Percentiles rank a stretch among this genome's conserved stretches.
phyloP scores from a whole-genome alignment of 2,329 filamentous ascomycete genomes.

The Bipolaris zeicola region DNA sequence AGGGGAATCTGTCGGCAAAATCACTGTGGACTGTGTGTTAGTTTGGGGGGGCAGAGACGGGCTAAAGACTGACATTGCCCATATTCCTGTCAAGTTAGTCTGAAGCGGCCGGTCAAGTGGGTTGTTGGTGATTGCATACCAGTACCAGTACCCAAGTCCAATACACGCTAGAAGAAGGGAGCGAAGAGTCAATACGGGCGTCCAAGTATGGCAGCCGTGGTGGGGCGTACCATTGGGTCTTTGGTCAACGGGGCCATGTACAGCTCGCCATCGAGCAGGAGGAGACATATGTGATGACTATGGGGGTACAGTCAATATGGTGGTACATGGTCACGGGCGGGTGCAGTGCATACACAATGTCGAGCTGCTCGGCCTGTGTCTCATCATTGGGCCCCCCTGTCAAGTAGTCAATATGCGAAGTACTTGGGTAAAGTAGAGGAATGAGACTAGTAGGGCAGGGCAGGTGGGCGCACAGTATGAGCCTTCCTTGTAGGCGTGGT shows the following conservation, averaged over 20 bases:
- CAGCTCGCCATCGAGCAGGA: slow-evolving; percentile 33
- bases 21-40: slow-evolving; percentile 29
- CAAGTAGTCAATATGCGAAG: not conserved
- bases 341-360: slow-evolving; percentile 41
- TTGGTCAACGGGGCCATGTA: slow-evolving; percentile 28
- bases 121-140: slow-evolving; percentile 17
- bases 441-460: not conserved
- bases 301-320: slow-evolving; percentile 3
- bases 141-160: slow-evolving; percentile 52
- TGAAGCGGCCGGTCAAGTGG: not conserved
- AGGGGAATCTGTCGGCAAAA: slow-evolving; percentile 49
- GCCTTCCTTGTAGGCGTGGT: slow-evolving; percentile 37
- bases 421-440: not conserved
- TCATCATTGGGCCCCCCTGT: slow-evolving; percentile 45
- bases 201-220: not conserved
- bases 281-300: slow-evolving; percentile 35
- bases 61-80: slow-evolving; percentile 43
- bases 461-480: slow-evolving; percentile 28
- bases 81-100: slow-evolving; percentile 42
- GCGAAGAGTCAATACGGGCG: not conserved
- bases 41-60: not conserved
- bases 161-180: slow-evolving; percentile 32
- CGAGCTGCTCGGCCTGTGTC: slow-evolving; percentile 46
- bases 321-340: not conserved
- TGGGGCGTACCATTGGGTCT: slow-evolving; percentile 25